Evolutionary conservation across 2,329 filamentous ascomycete species (phyloP), one percentile per base, ranked within the genome.

Genomic region (Venturia nashicola): DNA sequence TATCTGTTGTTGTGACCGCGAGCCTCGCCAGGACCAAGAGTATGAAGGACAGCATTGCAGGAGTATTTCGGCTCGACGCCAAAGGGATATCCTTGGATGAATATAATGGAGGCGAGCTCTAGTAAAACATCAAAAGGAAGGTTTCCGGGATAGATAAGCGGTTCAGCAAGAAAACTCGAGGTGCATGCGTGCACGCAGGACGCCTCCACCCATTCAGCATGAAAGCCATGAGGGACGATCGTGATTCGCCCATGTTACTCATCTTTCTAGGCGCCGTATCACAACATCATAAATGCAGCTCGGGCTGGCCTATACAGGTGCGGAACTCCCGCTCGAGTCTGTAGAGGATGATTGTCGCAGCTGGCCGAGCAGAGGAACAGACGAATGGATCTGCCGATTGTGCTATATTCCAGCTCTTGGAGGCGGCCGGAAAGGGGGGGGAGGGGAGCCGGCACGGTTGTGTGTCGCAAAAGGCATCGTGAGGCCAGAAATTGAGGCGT

Each of bases 111-210:
- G n/a, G 20, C 5, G 18, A 46, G 16, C 18, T 46, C 16, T 46
- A 12, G n/a, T 23, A 34, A 55, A 34, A 55, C 48, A 36, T 32
- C 8, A 51, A 14, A 36, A 5, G 51, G 27, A 16, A 14, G 27
- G 11, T 3, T 18, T 5, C 27, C 32, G 14, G 32, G 51, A 27
- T 34, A 57, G 12, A 57, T 36, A 57, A 36, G 51, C 51, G 9
- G 32, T 32, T 18, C 51, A 34, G 18, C 51, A 39, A 14, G 27
- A n/a, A 11, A 36, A 57, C 32, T 6, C 51, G 32, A 27, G 51
- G 23, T 57, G 51, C 51, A 57, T 36, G 36, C n/a, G 51, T 57
- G 59, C 59, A 60, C 11, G 27, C 59, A 44, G 23, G 57, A 60
- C 34, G 57, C 57, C 59, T 60, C 59, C 59, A 27, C n/a, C 2